Base-by-base conservation (phyloP, 352 stramenopile species). In the Pythium rishiriense region DNA sequence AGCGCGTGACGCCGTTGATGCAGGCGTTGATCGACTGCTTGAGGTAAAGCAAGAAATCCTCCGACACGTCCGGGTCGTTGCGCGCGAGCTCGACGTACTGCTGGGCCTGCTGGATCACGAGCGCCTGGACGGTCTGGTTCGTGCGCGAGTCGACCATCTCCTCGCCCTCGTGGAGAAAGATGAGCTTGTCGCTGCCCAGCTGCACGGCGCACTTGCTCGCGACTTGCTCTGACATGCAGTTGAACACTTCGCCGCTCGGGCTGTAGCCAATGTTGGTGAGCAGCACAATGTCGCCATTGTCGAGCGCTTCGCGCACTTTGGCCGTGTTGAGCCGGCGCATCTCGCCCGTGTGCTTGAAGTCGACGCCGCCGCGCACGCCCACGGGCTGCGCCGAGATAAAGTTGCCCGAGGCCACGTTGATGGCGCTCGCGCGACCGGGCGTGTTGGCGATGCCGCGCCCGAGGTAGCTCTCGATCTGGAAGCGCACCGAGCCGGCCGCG, bases 371-470 rank as follows among this genome's bases (percentile, higher is more conserved):
- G 21, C 86, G 81, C 1, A 97, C 89, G 15, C 91, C 91, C 3
- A 97, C 83, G 8, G 83, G 88, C 72, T 96, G 88, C 5, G 96
- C 96, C 11, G 92, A 97, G 75, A 98, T 98, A 75, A 98, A 99
- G 70, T 99, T 99, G 12, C 97, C 97, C 3, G 90, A 97, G 5
- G 97, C 85, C 43, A 99, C 95, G 70, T 97, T 98, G 64, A 97
- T 92, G 8, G 80, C 75, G 7, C 79, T 65, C 1, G 77, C 72
- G 22, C 81, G 76, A 42, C 87, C 86, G 0, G 85, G 85, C 11
- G 78, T 82, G 70, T 97, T 97, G 43, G 91, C 79, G 54, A 97
- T 92, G 2, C 88, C 88, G 29, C 88, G 80, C 2, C 85, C 87
- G 9, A 97, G 73, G 47, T 81, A 89, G 51, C 82, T 93, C 70